Evolutionary conservation across 2,329 filamentous ascomycete genomes (phyloP), one percentile per base, ranked within the genome.

Genomic region (Clonostachys chloroleuca): DNA sequence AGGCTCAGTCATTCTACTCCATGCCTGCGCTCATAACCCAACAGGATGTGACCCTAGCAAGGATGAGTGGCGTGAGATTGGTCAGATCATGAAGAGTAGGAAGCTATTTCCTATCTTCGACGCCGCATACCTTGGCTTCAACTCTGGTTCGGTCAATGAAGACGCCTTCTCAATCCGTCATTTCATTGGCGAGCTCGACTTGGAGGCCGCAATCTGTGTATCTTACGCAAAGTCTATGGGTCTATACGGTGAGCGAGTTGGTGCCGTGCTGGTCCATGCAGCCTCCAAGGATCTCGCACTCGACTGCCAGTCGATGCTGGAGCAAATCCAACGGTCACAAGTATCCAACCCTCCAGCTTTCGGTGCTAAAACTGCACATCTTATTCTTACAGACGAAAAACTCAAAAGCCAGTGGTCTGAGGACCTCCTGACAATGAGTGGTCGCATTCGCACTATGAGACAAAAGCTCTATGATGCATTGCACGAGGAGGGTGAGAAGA

Each of bases 221-320:
- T 84, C 80, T 0, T 84, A 83, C 54, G 78, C 81, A 3, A 84
- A 84, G 66, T 81, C 75, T 59, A 80, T 83, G 60, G 68, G 69
- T 1, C 52, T 72, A 1, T 72, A 72, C 46, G 68, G 67, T 48
- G 65, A 69, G 46, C 55, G 65, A 3, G 55, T 63, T 9, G 67
- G 65, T 0, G 51, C 60, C 3, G 59, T 59, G 3, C 52, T 55
- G 1, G 58, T 67, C 2, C 24, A 30, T 30, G 24, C 24, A 30
- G 24, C 24, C 24, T 30, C 24, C 24, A n/a, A 13, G 10, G 40
- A 30, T 13, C 54, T 57, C 0, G 43, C 52, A 1, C 34, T 24
- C 5, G 57, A 52, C 1, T 54, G 61, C 1, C 51, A 55, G 12
- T 65, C 63, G 2, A 56, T 64, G 1, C 49, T 69, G 0, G 62